Evolutionary conservation across 2,329 filamentous ascomycete species (phyloP), one percentile per base, ranked within the genome.

Genomic region (Bertia moriformis): DNA sequence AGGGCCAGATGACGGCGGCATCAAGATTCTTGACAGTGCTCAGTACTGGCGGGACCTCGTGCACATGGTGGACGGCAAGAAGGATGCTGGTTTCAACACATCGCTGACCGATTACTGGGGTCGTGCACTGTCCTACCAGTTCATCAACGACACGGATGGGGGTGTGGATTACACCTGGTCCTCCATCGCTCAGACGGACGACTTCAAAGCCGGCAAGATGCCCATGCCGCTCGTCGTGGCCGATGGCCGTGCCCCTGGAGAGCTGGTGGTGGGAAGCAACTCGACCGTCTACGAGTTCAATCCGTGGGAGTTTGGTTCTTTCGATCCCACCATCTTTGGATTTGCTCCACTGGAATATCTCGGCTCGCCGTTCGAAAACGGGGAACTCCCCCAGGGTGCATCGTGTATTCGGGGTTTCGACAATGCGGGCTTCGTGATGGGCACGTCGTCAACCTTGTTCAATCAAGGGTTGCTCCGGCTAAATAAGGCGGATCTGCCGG

Each of bases 361-460:
- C 2, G 84, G 84, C 2, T 83, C 83, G 1, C 77, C 77, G 46
- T 87, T 89, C 54, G 69, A 65, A 29, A 65, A 60, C 4, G 84
- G 84, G 15, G 51, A 54, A 4, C 56, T 91, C 15, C 60, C 70
- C 0, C 52, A 62, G 7, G 55, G 66, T 40, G 68, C 71, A 32
- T 53, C 60, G 19, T 94, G 88, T 51, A 69, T 93, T 14, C 65
- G 70, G 4, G 88, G 88, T 1, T 87, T 87, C 45, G 88, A 94
- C 58, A 87, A 87, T 48, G 71, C 73, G 17, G 84, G 84, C 4
- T 94, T 73, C 51, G 65, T 93, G 18, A 86, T 93, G 74, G 87
- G 87, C 38, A 93, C 87, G 0, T 86, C 80, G 17, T 85, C 79
- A 1, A 81, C 83, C 1, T 67, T 94, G 2, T 94, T 94, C 68